phyloP scores from a whole-genome alignment of 1,284 basidiomycete genomes.

The Ceratobasidium sp. region DNA sequence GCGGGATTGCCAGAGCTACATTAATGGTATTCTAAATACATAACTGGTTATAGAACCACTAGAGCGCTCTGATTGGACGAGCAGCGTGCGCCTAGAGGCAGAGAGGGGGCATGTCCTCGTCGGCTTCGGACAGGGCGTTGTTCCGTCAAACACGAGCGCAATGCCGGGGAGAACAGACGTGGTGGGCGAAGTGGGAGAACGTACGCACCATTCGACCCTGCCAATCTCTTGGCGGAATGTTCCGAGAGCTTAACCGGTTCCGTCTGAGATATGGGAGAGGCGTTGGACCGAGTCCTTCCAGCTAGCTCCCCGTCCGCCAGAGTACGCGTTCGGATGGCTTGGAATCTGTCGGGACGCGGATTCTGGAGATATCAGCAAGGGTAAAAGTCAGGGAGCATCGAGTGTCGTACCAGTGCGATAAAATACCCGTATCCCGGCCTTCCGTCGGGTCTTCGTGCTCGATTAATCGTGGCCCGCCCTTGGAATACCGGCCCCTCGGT shows the following conservation, averaged over 20 bases:
- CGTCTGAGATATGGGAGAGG: conserved; percentile 37
- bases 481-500: conserved; percentile 28
- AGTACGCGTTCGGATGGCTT: conserved; percentile 78
- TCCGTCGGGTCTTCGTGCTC: neutral
- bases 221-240: conserved; percentile 54
- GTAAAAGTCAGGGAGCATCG: conserved; percentile 83
- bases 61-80: too few relatives aligned
- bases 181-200: conserved; percentile 25
- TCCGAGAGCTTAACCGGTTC: conserved; percentile 57
- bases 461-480: conserved; percentile 5
- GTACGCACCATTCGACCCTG: conserved; percentile 45
- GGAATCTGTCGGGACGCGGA: conserved; percentile 70
- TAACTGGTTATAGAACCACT: too few relatives aligned
- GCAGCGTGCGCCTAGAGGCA: too few relatives aligned
- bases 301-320: conserved; percentile 43
- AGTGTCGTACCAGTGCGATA: conserved; percentile 80
- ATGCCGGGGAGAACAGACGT: conserved; percentile 42
- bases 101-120: conserved; percentile 27
- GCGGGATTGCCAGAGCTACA: too few relatives aligned
- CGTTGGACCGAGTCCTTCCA: conserved; percentile 57
- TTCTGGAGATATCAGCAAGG: conserved; percentile 73
- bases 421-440: conserved; percentile 55
- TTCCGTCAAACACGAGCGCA: conserved; percentile 56
- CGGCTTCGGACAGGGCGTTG: conserved; percentile 54
- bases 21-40: too few relatives aligned